These are phyloP conservation scores for Podospora comata DNA, from an alignment of 495 filamentous ascomycete species.

Conservation along the genomic window DNA sequence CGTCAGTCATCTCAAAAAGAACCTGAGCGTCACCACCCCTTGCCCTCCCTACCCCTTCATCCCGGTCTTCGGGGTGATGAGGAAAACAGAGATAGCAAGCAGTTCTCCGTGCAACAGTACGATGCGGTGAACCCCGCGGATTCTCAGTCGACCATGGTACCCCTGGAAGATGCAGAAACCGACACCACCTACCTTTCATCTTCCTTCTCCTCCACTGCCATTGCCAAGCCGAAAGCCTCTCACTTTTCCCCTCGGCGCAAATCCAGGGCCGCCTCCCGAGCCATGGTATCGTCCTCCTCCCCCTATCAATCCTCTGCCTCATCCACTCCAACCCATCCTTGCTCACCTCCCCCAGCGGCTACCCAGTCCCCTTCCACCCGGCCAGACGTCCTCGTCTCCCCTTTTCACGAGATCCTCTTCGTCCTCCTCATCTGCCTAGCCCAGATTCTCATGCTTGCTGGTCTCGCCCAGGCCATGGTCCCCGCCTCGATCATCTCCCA, in stretches of 20 bases:
- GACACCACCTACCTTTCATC: neutral
- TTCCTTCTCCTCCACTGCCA: too few species aligned
- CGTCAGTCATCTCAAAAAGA: neutral
- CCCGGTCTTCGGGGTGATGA: neutral
- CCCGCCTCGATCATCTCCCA: constrained; percentile 45
- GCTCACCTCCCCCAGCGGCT: neutral
- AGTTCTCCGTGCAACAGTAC: neutral
- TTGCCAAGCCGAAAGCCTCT: neutral
- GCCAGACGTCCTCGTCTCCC: constrained; percentile 12
- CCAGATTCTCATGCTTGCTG: constrained; percentile 27
- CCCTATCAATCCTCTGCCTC: neutral
- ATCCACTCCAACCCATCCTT: neutral
- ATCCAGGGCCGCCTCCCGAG: constrained; percentile 1
- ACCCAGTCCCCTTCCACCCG: neutral
- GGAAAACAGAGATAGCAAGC: neutral
- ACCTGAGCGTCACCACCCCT: neutral
- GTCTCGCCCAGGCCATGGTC: constrained; percentile 38
- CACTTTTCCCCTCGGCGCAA: neutral
- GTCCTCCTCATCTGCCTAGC: constrained; percentile 20
- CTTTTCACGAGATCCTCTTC: constrained; percentile 19
- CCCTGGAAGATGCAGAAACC: neutral
- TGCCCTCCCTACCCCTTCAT: neutral
- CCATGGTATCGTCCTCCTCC: neutral
- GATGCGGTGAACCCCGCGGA: neutral
- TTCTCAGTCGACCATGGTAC: neutral